These are phyloP conservation scores for Umbelopsis isabellina DNA, from an alignment of 192 early-diverging fungal genomes.

Conservation along the genomic window DNA sequence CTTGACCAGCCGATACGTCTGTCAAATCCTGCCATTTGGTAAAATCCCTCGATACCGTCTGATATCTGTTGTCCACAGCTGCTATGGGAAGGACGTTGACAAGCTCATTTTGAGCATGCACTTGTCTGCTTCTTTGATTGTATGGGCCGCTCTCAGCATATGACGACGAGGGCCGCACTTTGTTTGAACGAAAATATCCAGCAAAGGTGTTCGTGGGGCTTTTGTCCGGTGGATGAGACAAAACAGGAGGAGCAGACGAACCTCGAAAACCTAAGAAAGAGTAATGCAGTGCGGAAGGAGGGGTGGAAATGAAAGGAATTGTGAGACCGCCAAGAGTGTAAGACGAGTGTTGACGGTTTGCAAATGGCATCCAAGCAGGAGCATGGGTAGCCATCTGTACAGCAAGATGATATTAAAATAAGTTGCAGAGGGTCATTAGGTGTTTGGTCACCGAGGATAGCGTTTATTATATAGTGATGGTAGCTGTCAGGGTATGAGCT, in stretches of 20 bases:
- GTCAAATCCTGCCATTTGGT: not conserved
- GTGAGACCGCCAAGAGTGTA: not conserved
- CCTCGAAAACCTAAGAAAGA: not conserved
- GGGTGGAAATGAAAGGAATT: not conserved
- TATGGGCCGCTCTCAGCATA: not conserved
- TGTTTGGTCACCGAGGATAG: not conserved
- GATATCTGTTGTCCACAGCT: no score
- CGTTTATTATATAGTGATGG: not conserved
- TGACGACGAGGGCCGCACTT: constrained; percentile 10
- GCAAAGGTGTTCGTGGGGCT: not conserved
- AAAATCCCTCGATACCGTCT: no score
- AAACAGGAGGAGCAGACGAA: not conserved
- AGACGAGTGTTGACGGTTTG: not conserved
- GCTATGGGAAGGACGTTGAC: no score
- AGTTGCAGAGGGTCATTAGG: not conserved
- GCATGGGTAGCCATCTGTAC: not conserved
- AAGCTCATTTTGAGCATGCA: no score
- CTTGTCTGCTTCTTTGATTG: not conserved
- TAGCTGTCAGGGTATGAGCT: not conserved
- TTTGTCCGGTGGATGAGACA: not conserved
- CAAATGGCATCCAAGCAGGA: constrained; percentile 7
- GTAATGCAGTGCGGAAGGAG: not conserved
- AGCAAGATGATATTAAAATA: not conserved
- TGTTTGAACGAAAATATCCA: not conserved
- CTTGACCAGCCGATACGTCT: not conserved